Evolutionary conservation across 2,329 filamentous ascomycete species (phyloP).

Genomic region (Fusarium nanum): DNA sequence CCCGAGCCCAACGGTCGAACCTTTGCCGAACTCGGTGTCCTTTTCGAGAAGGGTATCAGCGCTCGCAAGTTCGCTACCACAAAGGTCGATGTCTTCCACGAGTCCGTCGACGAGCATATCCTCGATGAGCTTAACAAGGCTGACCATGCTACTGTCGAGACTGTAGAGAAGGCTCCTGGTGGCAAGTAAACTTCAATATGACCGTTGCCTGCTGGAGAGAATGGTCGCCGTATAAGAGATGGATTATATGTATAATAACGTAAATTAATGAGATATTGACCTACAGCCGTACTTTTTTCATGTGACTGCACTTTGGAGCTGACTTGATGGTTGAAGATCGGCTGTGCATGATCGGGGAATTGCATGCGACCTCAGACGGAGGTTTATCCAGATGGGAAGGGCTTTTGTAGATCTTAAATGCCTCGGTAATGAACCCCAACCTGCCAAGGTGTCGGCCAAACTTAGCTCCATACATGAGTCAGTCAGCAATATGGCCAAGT

Average conservation of each 20-base stretch:
- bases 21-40: slow-evolving; percentile 85
- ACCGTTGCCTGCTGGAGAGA: neutral
- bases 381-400: neutral
- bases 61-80: slow-evolving; percentile 79
- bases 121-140: slow-evolving; percentile 60
- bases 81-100: slow-evolving; percentile 67
- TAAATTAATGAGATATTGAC: slow-evolving; percentile 13
- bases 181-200: neutral
- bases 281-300: neutral
- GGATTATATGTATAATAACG: neutral
- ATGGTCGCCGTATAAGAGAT: neutral
- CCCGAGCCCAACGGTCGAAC: slow-evolving; percentile 84
- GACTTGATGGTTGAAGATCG: neutral
- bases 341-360: neutral
- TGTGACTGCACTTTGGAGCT: neutral
- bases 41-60: slow-evolving; percentile 80
- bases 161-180: slow-evolving; percentile 6
- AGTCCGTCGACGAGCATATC: slow-evolving; percentile 60
- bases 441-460: neutral
- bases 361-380: neutral
- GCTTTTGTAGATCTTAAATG: neutral
- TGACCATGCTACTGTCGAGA: slow-evolving; percentile 21
- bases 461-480: neutral
- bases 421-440: no score
- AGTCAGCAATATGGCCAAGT: neutral